Conservation (phyloP, 345 rosid genomes). For the Aethionema arabicum region DNA sequence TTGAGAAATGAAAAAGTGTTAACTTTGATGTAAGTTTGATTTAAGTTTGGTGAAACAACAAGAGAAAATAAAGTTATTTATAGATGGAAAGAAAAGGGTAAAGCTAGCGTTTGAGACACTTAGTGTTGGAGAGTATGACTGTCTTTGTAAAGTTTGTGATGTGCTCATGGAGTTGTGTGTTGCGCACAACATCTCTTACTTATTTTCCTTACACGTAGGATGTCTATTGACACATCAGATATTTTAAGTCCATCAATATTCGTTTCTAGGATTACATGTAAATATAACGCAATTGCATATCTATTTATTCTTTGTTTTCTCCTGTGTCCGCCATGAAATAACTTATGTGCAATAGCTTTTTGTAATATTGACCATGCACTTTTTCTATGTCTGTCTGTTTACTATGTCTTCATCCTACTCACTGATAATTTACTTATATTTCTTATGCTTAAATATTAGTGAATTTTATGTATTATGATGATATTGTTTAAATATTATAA, state of each 20-base stretch:
- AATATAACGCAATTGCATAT: conserved; percentile 1
- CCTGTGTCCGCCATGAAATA: no score
- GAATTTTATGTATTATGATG: no score
- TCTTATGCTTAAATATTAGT: no score
- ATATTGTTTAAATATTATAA: no score
- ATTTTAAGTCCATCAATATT: neutral
- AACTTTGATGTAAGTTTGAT: neutral
- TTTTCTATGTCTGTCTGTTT: no score
- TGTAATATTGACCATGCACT: no score
- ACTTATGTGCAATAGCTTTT: no score
- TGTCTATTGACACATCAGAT: conserved; percentile 29
- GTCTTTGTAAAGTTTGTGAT: conserved; percentile 19
- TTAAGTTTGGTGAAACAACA: conserved; percentile 26
- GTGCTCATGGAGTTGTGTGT: conserved; percentile 22
- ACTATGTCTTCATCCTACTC: no score
- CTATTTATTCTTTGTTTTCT: no score
- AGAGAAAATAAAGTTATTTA: conserved; percentile 15
- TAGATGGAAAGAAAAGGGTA: conserved; percentile 21
- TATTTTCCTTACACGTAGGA: conserved; percentile 28
- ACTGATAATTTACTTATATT: no score
- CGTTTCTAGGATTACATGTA: conserved; percentile 6
- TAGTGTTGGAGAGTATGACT: neutral
- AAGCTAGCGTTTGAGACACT: conserved; percentile 18
- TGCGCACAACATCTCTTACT: conserved; percentile 12
- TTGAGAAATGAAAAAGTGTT: neutral